Percentiles rank a stretch among this genome's conserved stretches.
phyloP scores from a whole-genome alignment of 108 stramenopile species.

The Bacterosira constricta region DNA sequence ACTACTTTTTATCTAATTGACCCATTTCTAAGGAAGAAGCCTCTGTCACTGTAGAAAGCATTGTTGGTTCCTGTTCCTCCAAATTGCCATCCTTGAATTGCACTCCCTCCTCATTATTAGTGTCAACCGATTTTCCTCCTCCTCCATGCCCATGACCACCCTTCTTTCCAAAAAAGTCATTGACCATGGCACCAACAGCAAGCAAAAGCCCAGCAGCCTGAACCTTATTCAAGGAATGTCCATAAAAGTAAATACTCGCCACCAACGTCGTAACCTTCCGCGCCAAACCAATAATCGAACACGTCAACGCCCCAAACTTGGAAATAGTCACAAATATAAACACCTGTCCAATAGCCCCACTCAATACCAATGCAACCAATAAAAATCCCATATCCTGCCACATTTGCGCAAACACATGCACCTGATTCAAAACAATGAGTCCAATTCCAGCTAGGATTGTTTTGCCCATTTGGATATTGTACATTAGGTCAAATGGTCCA shows the following conservation, averaged over 20 bases:
- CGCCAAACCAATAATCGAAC: constrained; percentile 94
- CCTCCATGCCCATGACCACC: constrained; percentile 52
- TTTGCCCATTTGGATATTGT: constrained; percentile 98
- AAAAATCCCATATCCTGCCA: constrained; percentile 94
- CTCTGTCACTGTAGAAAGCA: constrained; percentile 15
- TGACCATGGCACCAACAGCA: constrained; percentile 89
- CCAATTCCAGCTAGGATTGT: constrained; percentile 92
- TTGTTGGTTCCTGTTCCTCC: constrained; percentile 40
- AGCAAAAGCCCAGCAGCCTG: constrained; percentile 85
- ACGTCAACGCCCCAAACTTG: constrained; percentile 97
- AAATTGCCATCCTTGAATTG: constrained; percentile 23
- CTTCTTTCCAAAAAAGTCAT: constrained; percentile 93
- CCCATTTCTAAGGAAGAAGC: constrained; percentile 27
- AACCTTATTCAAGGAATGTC: constrained; percentile 80
- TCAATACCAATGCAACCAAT: constrained; percentile 90
- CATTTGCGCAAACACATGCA: constrained; percentile 94
- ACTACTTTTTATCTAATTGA: neutral
- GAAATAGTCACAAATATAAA: constrained; percentile 97
- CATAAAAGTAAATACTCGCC: constrained; percentile 94
- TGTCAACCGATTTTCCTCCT: constrained; percentile 41
- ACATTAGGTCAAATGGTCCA: constrained; percentile 98
- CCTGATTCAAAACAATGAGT: constrained; percentile 90
- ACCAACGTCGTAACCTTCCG: constrained; percentile 95
- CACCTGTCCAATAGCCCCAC: constrained; percentile 96
- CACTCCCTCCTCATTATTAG: neutral